Evolutionary conservation across 2,329 filamentous ascomycete genomes (phyloP).

Genomic region (Phyllosticta capitalensis): DNA sequence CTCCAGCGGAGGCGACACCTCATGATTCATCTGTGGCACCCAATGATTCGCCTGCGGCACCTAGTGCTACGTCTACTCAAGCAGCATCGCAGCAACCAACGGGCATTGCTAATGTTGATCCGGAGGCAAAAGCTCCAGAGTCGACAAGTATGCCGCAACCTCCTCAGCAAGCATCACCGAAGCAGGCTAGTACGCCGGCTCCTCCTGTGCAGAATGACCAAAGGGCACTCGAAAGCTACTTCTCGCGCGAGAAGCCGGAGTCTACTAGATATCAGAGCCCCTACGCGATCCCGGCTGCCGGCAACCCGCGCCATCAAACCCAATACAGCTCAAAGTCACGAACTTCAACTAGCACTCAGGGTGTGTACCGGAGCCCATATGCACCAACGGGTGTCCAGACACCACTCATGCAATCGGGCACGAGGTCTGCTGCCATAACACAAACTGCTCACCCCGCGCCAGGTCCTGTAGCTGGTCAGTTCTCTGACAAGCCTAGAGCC

Average conservation of each 20-base stretch:
- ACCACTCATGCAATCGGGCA: not conserved
- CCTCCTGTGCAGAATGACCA: not conserved
- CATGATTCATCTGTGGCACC: not conserved
- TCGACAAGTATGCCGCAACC: not conserved
- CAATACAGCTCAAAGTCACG: not conserved
- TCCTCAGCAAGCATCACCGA: not conserved
- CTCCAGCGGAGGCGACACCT: not conserved
- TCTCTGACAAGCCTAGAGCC: too few relatives aligned
- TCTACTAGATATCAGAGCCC: not conserved
- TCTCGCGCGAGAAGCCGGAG: not conserved
- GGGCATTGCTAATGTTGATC: not conserved
- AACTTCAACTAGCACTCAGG: too few relatives aligned
- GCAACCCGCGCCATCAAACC: not conserved
- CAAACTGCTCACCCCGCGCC: not conserved
- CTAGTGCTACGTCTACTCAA: not conserved
- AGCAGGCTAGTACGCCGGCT: not conserved
- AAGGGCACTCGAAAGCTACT: not conserved
- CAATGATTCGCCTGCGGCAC: not conserved
- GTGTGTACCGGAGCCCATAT: not conserved
- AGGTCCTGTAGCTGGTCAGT: not conserved
- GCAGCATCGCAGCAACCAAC: not conserved
- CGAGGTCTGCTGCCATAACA: not conserved
- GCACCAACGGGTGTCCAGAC: not conserved
- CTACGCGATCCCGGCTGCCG: not conserved
- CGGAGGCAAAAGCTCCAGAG: not conserved